Percentiles rank a stretch among this genome's conserved stretches.
Evolutionary conservation across 495 filamentous ascomycete genomes (phyloP).

Genomic region (Letharia lupina): DNA sequence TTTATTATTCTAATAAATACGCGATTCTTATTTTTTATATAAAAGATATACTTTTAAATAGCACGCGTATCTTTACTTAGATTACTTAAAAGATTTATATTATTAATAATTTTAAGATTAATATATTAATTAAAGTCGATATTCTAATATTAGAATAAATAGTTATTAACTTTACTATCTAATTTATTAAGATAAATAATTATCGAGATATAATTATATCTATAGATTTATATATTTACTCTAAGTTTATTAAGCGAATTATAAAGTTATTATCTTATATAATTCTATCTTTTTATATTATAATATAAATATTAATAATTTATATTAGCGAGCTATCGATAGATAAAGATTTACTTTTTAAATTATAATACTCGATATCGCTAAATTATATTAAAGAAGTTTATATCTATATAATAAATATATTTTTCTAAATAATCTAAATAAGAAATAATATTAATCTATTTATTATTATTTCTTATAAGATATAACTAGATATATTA

Average conservation of each 20-base stretch:
- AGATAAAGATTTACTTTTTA: slow-evolving; percentile 3
- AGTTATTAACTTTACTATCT: slow-evolving; percentile 2
- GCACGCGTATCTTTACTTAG: not conserved
- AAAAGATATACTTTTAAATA: not conserved
- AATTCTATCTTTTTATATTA: not conserved
- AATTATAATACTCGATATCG: not conserved
- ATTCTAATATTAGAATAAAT: not conserved
- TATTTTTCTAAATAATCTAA: not conserved
- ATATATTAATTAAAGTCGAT: slow-evolving; percentile 4
- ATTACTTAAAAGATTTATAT: not conserved
- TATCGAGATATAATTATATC: not conserved
- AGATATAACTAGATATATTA: not conserved
- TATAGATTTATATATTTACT: not conserved
- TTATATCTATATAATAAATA: not conserved
- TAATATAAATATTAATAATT: not conserved
- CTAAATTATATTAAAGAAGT: not conserved
- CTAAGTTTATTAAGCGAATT: not conserved
- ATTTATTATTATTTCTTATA: not conserved
- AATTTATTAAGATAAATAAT: not conserved
- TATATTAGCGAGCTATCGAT: not conserved
- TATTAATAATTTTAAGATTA: not conserved
- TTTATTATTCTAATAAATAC: not conserved
- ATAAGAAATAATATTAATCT: not conserved
- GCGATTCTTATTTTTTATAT: not conserved
- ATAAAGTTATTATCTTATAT: not conserved